Percentiles rank a stretch among this genome's conserved stretches.
These are phyloP conservation scores for Citrus inodora DNA, from an alignment of 345 rosid genomes.

Conservation along the genomic window DNA sequence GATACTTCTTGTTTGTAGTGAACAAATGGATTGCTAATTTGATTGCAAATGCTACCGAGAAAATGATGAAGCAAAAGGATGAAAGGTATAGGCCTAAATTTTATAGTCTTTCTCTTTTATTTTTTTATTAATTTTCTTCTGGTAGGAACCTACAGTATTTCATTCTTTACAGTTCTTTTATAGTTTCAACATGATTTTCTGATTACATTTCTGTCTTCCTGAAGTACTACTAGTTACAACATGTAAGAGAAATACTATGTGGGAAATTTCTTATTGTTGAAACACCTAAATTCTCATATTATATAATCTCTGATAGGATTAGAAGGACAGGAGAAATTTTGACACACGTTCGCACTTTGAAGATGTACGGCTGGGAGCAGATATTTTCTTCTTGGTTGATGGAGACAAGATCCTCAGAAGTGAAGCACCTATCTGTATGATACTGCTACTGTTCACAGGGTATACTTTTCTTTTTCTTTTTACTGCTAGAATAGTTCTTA, in stretches of 20 bases:
- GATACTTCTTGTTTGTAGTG: slow-evolving; percentile 39
- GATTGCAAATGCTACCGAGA: slow-evolving; percentile 85
- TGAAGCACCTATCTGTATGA: slow-evolving; percentile 76
- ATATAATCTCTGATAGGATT: slow-evolving; percentile 50
- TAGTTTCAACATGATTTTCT: neutral
- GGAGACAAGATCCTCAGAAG: slow-evolving; percentile 76
- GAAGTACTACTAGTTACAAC: neutral
- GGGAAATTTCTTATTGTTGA: neutral
- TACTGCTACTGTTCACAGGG: slow-evolving; percentile 7
- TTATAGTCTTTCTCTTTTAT: neutral
- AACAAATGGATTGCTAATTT: slow-evolving; percentile 86
- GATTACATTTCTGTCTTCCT: neutral
- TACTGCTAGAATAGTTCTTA: neutral
- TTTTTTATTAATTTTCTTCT: no score
- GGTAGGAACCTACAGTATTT: neutral
- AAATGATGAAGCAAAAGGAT: slow-evolving; percentile 98
- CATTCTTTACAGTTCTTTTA: neutral
- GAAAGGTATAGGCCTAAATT: slow-evolving; percentile 57
- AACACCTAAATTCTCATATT: slow-evolving; percentile 9
- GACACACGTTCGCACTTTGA: slow-evolving; percentile 74
- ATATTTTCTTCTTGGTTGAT: slow-evolving; percentile 74
- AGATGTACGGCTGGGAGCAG: slow-evolving; percentile 89
- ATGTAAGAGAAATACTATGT: neutral
- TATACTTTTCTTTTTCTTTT: neutral
- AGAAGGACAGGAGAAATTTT: slow-evolving; percentile 86